Base-by-base conservation (phyloP, 2,329 filamentous ascomycete species). In the Beauveria bassiana region DNA sequence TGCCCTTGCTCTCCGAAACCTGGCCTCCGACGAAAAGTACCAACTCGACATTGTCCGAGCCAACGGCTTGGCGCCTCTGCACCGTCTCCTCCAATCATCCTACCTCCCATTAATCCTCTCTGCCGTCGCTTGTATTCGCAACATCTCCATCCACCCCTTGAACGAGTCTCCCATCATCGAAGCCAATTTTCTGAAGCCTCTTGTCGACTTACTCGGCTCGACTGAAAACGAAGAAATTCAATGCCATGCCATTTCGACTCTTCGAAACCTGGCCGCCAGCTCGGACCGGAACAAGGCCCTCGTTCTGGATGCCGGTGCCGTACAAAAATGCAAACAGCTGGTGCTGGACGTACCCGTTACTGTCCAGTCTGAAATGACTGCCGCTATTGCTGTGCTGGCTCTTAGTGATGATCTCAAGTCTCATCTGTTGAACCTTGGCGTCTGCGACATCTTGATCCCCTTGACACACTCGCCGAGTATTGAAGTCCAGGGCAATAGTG, bases 121-220 rank as follows among this genome's bases (percentile, higher is more conserved):
- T 22, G 95, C 95, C 51, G 95, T 99, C 65, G 95, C 95, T 55
- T 99, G 95, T 72, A 99, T 99, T 73, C 89, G 95, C 69, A 99
- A 99, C 74, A 99, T 99, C 67, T 98, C 93, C 62, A 99, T 99
- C 67, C 95, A 99, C 72, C 95, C 95, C 20, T 81, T 93, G 71
- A 99, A 99, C 75, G 95, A 99, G 76, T 97, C 93, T 12, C 95
- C 95, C 0, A 99, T 99, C 66, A 99, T 99, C 70, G 95, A 99
- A 70, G 93, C 93, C 46, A 95, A 93, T 62, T 99, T 99, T 75
- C 77, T 99, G 63, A 93, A 92, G 72, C 95, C 95, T 0, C 78
- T 99, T 61, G 95, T 99, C 26, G 93, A 98, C 67, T 82, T 99
- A 1, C 83, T 99, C 8, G 93, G 95, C 57, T 96, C 92, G 10